Conservation (phyloP, 75 land plant genomes). For the Sequoiadendron giganteum region DNA sequence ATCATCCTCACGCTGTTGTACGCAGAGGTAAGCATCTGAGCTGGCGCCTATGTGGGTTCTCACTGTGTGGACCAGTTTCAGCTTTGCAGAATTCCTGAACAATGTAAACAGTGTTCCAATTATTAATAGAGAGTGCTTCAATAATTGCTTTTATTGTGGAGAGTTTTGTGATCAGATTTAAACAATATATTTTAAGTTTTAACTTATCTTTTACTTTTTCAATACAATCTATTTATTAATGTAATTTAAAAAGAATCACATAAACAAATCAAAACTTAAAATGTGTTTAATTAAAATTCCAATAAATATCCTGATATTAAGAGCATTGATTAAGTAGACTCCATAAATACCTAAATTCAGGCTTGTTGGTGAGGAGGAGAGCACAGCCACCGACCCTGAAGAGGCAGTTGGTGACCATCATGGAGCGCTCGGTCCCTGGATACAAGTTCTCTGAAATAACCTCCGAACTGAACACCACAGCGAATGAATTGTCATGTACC, state of each 20-base stretch:
- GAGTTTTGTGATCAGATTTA: too few relatives aligned
- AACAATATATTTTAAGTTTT: too few relatives aligned
- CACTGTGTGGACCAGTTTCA: conserved; percentile 36
- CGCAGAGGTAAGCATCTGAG: conserved; percentile 52
- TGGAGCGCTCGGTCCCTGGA: conserved; percentile 43
- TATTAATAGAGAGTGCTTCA: too few relatives aligned
- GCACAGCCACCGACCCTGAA: conserved; percentile 64
- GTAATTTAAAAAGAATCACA: too few relatives aligned
- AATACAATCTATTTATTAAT: too few relatives aligned
- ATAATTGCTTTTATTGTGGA: too few relatives aligned
- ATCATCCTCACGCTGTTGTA: conserved; percentile 44
- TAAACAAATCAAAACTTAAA: too few relatives aligned
- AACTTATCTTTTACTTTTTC: too few relatives aligned
- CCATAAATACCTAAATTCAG: background rate
- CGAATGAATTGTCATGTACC: conserved; percentile 18
- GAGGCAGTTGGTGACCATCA: conserved; percentile 64
- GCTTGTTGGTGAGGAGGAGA: conserved; percentile 46
- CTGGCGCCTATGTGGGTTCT: conserved; percentile 55
- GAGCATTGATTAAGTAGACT: too few relatives aligned
- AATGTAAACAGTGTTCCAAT: too few relatives aligned
- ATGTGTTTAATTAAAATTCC: too few relatives aligned
- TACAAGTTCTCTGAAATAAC: conserved; percentile 52
- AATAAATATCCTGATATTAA: too few relatives aligned
- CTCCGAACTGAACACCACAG: conserved; percentile 56
- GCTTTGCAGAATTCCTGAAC: conserved; percentile 25